Evolutionary conservation across 139 green algal species (phyloP), one percentile per base, ranked within the genome.

Genomic region (Limnomonas spitsbergensis): DNA sequence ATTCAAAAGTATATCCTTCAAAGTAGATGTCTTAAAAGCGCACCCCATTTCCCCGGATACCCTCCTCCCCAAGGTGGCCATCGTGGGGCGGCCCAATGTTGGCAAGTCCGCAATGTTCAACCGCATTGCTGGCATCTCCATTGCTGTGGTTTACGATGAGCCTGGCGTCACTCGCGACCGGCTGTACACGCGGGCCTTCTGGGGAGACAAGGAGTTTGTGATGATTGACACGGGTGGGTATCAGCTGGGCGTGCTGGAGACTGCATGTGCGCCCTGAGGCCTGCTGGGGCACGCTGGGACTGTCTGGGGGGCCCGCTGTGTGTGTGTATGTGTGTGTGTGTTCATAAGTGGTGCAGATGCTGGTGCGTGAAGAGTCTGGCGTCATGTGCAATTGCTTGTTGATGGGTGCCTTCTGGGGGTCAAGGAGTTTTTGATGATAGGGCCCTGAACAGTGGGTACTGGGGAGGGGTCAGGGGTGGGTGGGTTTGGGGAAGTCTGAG

Each of bases 41-140:
- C 14, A 14, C 47, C 14, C 47, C 14, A 61, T 14, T 20, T 61
- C 20, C 47, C 47, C 47, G 47, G 61, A 72, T 72, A 20, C 61
- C 9, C 29, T 36, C 27, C 61, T 72, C 9, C 61, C 61, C 6
- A 90, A 91, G 81, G 81, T 89, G 26, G 95, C 95, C 2, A 88
- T 99, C 31, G 88, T 99, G 37, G 95, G 95, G 0, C 82, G 95
- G 0, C 95, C 95, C 29, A 99, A 99, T 79, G 95, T 99, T 29
- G 95, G 95, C 54, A 99, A 99, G 87, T 95, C 88, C 32, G 94
- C 95, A 0, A 85, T 99, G 71, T 99, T 98, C 88, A 99, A 99
- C 85, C 87, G 96, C 20, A 84, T 99, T 3, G 88, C 89, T 0
- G 94, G 94, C 7, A 75, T 53, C 36, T 83, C 85, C 7, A 72